Conservation (phyloP, 352 stramenopile genomes). For the Aphanomyces cochlioides region DNA sequence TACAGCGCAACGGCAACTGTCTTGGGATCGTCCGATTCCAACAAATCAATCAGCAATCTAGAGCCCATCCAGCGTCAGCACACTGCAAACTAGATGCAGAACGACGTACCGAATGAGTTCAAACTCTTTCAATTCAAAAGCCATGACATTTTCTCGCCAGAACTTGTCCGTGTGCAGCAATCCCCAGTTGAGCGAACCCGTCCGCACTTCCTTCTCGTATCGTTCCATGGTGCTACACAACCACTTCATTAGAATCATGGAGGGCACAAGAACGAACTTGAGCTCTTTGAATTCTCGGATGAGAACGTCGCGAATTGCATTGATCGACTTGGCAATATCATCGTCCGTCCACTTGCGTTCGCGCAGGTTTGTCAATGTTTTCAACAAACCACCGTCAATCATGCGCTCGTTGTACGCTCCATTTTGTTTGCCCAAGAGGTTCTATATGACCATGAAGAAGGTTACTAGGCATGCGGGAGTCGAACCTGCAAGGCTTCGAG, state of each 20-base stretch:
- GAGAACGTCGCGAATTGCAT: constrained; percentile 72
- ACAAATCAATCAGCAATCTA: constrained; percentile 91
- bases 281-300: constrained; percentile 86
- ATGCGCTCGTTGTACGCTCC: constrained; percentile 91
- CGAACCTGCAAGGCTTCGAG: constrained; percentile 87
- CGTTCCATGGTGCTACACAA: constrained; percentile 90
- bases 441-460: constrained; percentile 38
- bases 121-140: constrained; percentile 96
- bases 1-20: constrained; percentile 95
- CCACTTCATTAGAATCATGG: not conserved
- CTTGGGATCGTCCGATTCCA: constrained; percentile 91
- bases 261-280: constrained; percentile 46
- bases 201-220: constrained; percentile 95
- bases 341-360: constrained; percentile 94
- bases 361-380: constrained; percentile 91
- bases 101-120: constrained; percentile 73
- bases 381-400: constrained; percentile 94
- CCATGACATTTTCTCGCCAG: constrained; percentile 97
- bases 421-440: constrained; percentile 73
- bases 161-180: constrained; percentile 97
- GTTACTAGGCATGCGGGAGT: not conserved
- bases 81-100: not conserved
- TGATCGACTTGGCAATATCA: constrained; percentile 88
- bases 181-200: constrained; percentile 93
- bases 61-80: not conserved